Percentiles rank a stretch among this genome's conserved stretches.
Evolutionary conservation across 768 basidiomycete species (phyloP).

Genomic region (Suillus clintonianus): DNA sequence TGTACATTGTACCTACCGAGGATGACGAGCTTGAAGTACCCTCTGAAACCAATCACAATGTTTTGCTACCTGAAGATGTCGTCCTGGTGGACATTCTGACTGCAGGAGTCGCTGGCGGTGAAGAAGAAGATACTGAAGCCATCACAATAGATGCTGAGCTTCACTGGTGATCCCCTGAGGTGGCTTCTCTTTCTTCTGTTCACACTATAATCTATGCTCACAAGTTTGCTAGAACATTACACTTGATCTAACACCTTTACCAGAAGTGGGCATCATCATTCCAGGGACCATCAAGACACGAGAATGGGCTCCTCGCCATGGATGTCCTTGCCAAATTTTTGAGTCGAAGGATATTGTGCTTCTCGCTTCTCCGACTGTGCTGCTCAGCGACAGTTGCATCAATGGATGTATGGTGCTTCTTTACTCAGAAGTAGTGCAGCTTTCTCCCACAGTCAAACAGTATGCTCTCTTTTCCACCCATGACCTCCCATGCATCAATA

Average conservation of each 20-base stretch:
- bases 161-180: background rate
- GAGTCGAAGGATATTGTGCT: background rate
- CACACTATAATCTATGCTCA: background rate
- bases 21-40: background rate
- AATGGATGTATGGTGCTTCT: slow-evolving; percentile 8
- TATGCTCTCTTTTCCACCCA: slow-evolving; percentile 8
- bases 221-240: background rate
- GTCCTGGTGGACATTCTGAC: background rate
- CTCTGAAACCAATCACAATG: background rate
- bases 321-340: slow-evolving; percentile 3
- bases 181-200: background rate
- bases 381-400: slow-evolving; percentile 7
- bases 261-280: background rate
- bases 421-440: background rate
- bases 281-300: background rate
- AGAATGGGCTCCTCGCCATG: background rate
- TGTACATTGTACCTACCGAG: background rate
- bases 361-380: slow-evolving; percentile 1
- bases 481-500: background rate
- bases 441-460: background rate
- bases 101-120: background rate
- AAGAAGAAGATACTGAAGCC: background rate
- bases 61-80: background rate
- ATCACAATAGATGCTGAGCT: background rate
- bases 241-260: background rate